These are phyloP conservation scores for Penicillium verhagenii DNA, from an alignment of 495 filamentous ascomycete genomes.

Conservation along the genomic window DNA sequence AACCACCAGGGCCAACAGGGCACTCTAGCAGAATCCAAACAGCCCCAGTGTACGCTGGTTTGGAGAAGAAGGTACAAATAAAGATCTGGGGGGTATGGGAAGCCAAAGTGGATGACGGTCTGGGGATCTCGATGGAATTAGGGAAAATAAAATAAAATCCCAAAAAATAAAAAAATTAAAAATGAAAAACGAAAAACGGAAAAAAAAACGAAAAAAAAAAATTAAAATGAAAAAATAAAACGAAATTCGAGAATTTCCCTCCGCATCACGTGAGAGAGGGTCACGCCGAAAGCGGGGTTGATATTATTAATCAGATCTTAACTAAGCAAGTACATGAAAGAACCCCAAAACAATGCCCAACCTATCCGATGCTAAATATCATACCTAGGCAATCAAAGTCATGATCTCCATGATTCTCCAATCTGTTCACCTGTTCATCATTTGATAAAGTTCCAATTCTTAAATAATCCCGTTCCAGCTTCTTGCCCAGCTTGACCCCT, in stretches of 20 bases:
- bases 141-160: slow-evolving; percentile 21
- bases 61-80: slow-evolving; percentile 3
- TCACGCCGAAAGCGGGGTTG: no score
- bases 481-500: slow-evolving; percentile 17
- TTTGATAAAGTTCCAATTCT: no score
- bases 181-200: slow-evolving; percentile 14
- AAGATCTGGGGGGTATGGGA: slow-evolving; percentile 22
- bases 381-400: no score
- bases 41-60: not conserved
- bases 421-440: no score
- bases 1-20: slow-evolving; percentile 4
- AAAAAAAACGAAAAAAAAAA: slow-evolving; percentile 4
- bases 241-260: slow-evolving; percentile 12
- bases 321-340: no score
- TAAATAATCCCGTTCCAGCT: not conserved
- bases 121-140: slow-evolving; percentile 24
- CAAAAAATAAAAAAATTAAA: slow-evolving; percentile 14
- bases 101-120: slow-evolving; percentile 26
- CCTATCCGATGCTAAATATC: no score
- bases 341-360: no score
- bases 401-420: no score
- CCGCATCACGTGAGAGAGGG: slow-evolving; percentile 34
- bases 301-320: not conserved
- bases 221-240: slow-evolving; percentile 15
- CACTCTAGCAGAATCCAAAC: not conserved